These are phyloP conservation scores for Kentomonas sorsogonicus DNA, from an alignment of 208 protist genomes.

Conservation along the genomic window DNA sequence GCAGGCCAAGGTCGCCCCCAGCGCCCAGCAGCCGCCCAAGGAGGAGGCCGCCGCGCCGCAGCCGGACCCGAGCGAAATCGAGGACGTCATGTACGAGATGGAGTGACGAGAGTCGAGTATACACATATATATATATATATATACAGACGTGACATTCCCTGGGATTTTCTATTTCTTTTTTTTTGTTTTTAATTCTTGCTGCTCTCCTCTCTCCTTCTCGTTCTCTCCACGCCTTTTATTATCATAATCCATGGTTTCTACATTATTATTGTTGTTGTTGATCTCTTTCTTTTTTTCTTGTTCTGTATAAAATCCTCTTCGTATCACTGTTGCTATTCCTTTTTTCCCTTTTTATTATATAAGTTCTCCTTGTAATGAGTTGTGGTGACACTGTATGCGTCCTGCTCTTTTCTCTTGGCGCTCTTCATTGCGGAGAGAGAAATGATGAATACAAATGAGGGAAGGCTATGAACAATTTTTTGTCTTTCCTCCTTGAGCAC, in stretches of 20 bases:
- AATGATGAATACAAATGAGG: no score
- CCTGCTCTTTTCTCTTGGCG: background rate
- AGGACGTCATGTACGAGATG: conserved; percentile 85
- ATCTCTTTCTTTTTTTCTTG: conserved; percentile 4
- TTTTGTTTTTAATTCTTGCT: conserved; percentile 9
- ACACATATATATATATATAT: conserved; percentile 3
- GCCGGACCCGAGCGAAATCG: conserved; percentile 22
- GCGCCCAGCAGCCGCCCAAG: conserved; percentile 25
- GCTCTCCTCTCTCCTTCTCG: background rate
- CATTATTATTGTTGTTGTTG: background rate
- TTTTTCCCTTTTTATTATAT: background rate
- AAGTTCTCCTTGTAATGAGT: background rate
- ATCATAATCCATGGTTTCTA: background rate
- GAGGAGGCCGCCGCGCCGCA: conserved; percentile 40
- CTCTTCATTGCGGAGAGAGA: no score
- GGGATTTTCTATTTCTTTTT: no score
- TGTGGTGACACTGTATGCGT: background rate
- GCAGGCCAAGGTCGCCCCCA: conserved; percentile 24
- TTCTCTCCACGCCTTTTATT: no score
- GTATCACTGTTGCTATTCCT: no score
- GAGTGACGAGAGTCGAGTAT: conserved; percentile 35
- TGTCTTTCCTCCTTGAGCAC: no score
- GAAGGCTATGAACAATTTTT: no score
- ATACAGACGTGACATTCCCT: no score
- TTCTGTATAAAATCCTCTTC: no score